Evolutionary conservation across 306 rosid species (phyloP).

Genomic region (Psophocarpus tetragonolobus): DNA sequence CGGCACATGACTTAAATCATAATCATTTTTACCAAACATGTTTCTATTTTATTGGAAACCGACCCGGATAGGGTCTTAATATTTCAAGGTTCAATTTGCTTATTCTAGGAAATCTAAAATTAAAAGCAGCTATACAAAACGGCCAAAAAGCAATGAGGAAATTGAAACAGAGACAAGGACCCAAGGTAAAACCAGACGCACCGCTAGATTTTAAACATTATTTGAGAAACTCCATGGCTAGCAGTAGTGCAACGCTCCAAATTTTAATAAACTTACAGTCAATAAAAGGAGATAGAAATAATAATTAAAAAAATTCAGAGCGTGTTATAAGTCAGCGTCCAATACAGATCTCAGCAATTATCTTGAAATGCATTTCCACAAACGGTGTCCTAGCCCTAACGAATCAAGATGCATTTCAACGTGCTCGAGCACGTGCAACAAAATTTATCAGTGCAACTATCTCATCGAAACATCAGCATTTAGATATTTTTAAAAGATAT

Average conservation of each 20-base stretch:
- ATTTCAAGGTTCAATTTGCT: conserved; percentile 10
- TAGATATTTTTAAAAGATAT: not conserved
- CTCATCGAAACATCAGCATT: not conserved
- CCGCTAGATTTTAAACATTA: not conserved
- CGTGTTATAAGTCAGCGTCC: not conserved
- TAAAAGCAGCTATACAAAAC: conserved; percentile 7
- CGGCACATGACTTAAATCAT: no score
- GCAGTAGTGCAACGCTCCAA: not conserved
- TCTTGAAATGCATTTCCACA: not conserved
- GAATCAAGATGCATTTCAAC: not conserved
- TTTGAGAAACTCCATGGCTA: conserved; percentile 7
- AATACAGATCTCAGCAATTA: conserved; percentile 21
- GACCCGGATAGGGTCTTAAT: no score
- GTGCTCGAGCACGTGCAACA: conserved; percentile 14
- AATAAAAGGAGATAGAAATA: not conserved
- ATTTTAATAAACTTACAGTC: not conserved
- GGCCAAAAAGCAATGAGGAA: not conserved
- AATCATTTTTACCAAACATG: no score
- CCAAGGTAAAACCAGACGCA: conserved; percentile 8
- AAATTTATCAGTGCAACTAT: not conserved
- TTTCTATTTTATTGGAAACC: no score
- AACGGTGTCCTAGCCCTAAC: not conserved
- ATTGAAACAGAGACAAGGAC: not conserved
- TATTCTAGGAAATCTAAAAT: conserved; percentile 17
- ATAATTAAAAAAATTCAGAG: not conserved